These are phyloP conservation scores for Talaromyces liani DNA, from an alignment of 495 filamentous ascomycete genomes.

Conservation along the genomic window DNA sequence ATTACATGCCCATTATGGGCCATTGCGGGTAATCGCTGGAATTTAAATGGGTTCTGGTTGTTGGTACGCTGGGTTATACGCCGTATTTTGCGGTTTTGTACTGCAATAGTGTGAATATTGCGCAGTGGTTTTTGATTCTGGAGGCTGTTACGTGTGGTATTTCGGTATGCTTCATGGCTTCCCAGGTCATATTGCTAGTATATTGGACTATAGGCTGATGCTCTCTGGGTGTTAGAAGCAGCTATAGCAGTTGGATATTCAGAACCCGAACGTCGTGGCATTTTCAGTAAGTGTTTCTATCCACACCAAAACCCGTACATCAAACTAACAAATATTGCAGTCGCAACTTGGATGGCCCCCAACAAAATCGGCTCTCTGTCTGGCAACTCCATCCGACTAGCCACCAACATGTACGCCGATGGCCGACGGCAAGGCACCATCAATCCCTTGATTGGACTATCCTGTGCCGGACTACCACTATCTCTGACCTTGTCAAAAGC, in stretches of 20 bases:
- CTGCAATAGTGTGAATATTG: slow-evolving; percentile 50
- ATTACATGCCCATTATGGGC: slow-evolving; percentile 46
- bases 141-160: slow-evolving; percentile 50
- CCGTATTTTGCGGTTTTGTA: slow-evolving; percentile 51
- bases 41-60: slow-evolving; percentile 45
- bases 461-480: slow-evolving; percentile 44
- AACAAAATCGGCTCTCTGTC: slow-evolving; percentile 49
- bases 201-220: slow-evolving; percentile 27
- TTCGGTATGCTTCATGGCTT: slow-evolving; percentile 4
- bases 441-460: slow-evolving; percentile 45
- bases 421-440: slow-evolving; percentile 43
- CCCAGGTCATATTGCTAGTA: too few species aligned
- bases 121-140: slow-evolving; percentile 49
- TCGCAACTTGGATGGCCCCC: slow-evolving; percentile 52
- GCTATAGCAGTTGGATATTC: slow-evolving; percentile 52
- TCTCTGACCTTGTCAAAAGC: slow-evolving; percentile 37
- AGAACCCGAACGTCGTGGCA: slow-evolving; percentile 42
- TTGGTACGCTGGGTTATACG: slow-evolving; percentile 49
- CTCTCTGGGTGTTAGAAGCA: slow-evolving; percentile 52
- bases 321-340: neutral
- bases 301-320: neutral
- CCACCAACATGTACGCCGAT: slow-evolving; percentile 35
- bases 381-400: slow-evolving; percentile 49
- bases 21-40: slow-evolving; percentile 45
- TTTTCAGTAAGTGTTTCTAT: slow-evolving; percentile 26